Percentiles rank a stretch among this genome's conserved stretches.
These are phyloP conservation scores for Acanthamoeba sp. DNA, from an alignment of 208 protist genomes.

Conservation along the genomic window DNA sequence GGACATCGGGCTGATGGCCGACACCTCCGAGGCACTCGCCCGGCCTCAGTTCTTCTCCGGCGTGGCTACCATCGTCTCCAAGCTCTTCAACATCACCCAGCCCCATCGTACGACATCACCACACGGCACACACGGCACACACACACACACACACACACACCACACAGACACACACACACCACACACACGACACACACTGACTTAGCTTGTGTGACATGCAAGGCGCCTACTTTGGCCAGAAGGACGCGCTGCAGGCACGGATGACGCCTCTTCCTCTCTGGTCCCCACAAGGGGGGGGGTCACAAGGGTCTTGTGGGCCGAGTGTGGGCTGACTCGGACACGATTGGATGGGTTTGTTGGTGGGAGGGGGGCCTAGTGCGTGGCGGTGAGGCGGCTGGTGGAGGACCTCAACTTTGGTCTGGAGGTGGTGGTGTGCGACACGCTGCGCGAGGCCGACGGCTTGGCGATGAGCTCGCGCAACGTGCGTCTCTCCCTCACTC, in stretches of 20 bases:
- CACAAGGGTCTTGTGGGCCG: too few relatives aligned
- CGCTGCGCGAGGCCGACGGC: slow-evolving; percentile 89
- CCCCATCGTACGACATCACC: background rate
- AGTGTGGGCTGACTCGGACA: too few relatives aligned
- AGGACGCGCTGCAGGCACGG: slow-evolving; percentile 84
- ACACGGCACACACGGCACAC: too few relatives aligned
- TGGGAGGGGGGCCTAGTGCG: background rate
- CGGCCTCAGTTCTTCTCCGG: slow-evolving; percentile 86
- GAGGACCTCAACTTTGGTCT: slow-evolving; percentile 86
- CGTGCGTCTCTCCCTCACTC: background rate
- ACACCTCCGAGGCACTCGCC: slow-evolving; percentile 77
- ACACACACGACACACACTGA: too few relatives aligned
- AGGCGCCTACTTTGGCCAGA: slow-evolving; percentile 88
- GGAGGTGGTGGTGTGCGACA: slow-evolving; percentile 79
- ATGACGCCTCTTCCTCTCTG: background rate
- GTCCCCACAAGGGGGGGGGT: background rate
- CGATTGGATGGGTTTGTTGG: too few relatives aligned
- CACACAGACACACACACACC: too few relatives aligned
- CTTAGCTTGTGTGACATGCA: slow-evolving; percentile 48
- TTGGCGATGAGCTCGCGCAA: slow-evolving; percentile 90
- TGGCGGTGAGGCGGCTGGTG: slow-evolving; percentile 79
- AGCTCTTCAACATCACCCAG: slow-evolving; percentile 88
- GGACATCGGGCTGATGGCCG: slow-evolving; percentile 66
- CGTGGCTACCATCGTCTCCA: slow-evolving; percentile 88
- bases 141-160: too few relatives aligned